A percentile compares a stretch with the other conserved stretches of the same genome.
These are phyloP conservation scores for Aspergillus mulundensis DNA, from an alignment of 495 filamentous ascomycete species.

Conservation along the genomic window DNA sequence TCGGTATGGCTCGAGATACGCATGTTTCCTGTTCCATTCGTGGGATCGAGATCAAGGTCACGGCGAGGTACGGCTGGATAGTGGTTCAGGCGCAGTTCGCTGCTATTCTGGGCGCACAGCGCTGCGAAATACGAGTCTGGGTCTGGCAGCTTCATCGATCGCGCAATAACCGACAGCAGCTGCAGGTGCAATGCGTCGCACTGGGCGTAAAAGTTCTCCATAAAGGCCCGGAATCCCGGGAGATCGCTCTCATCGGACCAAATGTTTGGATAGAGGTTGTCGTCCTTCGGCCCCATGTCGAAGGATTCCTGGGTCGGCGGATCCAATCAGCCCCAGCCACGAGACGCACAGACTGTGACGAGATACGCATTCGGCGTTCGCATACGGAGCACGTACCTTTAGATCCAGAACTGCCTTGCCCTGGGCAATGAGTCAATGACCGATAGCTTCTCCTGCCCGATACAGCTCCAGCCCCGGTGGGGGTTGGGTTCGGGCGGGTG, in stretches of 20 bases:
- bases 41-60: conserved; percentile 17
- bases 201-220: conserved; percentile 42
- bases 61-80: conserved; percentile 26
- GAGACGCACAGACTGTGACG: too few species aligned
- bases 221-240: conserved; percentile 58
- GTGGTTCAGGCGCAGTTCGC: conserved; percentile 43
- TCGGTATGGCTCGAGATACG: conserved; percentile 45
- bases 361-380: too few species aligned
- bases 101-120: conserved; percentile 30
- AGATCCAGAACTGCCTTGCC: conserved; percentile 24
- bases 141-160: conserved; percentile 48
- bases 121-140: too few species aligned
- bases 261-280: conserved; percentile 46
- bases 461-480: conserved; percentile 53
- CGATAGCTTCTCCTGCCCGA: conserved; percentile 52
- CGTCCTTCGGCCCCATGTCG: conserved; percentile 53
- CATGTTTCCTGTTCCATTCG: conserved; percentile 17
- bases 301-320: conserved; percentile 50
- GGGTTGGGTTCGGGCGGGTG: conserved; percentile 49
- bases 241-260: conserved; percentile 54
- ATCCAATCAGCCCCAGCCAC: neutral
- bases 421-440: conserved; percentile 42
- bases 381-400: conserved; percentile 18
- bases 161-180: conserved; percentile 39
- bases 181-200: conserved; percentile 5